Evolutionary conservation across 129 eudicot species (phyloP), one percentile per base, ranked within the genome.

Genomic region (Flaveria ramosissima): DNA sequence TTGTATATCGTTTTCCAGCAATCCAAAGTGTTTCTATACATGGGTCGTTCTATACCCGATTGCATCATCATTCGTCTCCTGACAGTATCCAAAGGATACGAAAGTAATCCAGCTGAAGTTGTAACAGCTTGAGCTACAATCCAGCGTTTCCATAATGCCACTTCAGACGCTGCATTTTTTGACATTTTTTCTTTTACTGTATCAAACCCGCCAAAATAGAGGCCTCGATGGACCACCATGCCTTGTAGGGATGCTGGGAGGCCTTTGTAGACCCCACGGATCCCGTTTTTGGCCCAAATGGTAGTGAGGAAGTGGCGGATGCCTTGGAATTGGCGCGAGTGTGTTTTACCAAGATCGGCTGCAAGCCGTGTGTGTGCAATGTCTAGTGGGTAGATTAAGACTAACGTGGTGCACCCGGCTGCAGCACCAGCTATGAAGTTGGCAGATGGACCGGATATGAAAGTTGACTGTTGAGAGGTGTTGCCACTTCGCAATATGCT

Each of bases 51-150:
- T 14, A 85, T 69, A 46, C 99, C 97, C 9, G 97, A 95, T 32
- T 91, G 99, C 99, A 95, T 95, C 99, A 95, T 95, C 96, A 95
- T 95, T 61, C 99, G 86, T 77, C 99, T 85, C 65, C 99, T 77
- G 9, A 95, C 99, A 0, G 99, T 95, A 81, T 95, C 99, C 77
- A 95, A 46, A 17, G 99, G 99, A 66, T 95, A 95, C 0, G 97
- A 95, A 3, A 91, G 4, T 60, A 95, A 57, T 45, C 99, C 99
- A 0, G 97, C 97, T 9, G 99, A 84, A 1, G 99, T 89, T 0
- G 97, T 95, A 64, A 95, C 97, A 0, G 80, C 96, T 61, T 95
- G 97, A 50, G 99, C 99, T 2, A 81, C 96, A 32, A 88, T 57
- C 99, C 99, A 95, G 3, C 99, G 92, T 63, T 95, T 89, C 99